A percentile compares a stretch with the other conserved stretches of the same genome.
These are phyloP conservation scores for Talaromyces adpressus DNA, from an alignment of 495 filamentous ascomycete species.

Conservation along the genomic window DNA sequence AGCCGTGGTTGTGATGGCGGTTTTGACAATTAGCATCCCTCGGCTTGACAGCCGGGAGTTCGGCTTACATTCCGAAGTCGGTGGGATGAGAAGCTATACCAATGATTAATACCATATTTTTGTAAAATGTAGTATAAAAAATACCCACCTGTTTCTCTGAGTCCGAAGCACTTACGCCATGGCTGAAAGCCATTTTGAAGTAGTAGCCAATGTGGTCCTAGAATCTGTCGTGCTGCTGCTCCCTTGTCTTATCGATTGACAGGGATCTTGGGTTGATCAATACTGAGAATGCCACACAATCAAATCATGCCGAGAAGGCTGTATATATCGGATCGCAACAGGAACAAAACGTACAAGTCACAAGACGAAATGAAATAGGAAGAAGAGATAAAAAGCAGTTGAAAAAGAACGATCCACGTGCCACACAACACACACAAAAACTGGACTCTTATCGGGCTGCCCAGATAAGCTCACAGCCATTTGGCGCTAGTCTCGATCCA, in stretches of 20 bases:
- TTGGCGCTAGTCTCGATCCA: background rate
- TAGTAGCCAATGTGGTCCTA: background rate
- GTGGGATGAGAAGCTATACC: background rate
- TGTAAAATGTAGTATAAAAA: background rate
- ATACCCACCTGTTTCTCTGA: constrained; percentile 4
- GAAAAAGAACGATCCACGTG: background rate
- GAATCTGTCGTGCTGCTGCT: background rate
- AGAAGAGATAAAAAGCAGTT: background rate
- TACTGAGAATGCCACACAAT: background rate
- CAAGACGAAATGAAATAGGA: background rate
- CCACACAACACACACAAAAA: background rate
- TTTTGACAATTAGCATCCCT: background rate
- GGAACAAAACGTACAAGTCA: background rate
- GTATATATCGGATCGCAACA: background rate
- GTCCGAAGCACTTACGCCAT: background rate
- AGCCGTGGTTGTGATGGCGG: background rate
- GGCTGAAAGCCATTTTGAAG: background rate
- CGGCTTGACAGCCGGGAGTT: background rate
- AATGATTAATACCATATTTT: background rate
- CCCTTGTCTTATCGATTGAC: background rate
- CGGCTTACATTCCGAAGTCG: background rate
- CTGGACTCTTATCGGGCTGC: background rate
- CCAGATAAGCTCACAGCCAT: background rate
- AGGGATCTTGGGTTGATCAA: background rate
- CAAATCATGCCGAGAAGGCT: background rate